Percentiles rank a stretch among this genome's conserved stretches.
These are phyloP conservation scores for Tritrichomonas musculus DNA, from an alignment of 208 protist species.

Conservation along the genomic window DNA sequence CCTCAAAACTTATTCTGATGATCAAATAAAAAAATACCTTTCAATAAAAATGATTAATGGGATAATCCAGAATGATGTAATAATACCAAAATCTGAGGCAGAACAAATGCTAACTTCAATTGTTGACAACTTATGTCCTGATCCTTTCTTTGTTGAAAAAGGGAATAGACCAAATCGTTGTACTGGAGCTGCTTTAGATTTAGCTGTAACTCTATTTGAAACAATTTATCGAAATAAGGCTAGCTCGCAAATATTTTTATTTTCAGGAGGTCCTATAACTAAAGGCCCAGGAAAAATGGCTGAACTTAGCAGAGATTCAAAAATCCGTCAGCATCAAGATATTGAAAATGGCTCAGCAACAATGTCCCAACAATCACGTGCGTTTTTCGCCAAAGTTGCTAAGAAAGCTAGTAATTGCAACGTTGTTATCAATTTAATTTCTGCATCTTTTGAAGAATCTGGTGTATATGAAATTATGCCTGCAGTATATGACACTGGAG, in stretches of 20 bases:
- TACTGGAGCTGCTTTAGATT: not conserved
- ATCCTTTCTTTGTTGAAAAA: not conserved
- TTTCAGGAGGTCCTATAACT: not conserved
- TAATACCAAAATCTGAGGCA: not conserved
- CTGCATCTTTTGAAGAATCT: slow-evolving; percentile 77
- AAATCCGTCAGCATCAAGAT: slow-evolving; percentile 87
- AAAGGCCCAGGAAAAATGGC: slow-evolving; percentile 56
- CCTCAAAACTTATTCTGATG: slow-evolving; percentile 34
- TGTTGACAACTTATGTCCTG: not conserved
- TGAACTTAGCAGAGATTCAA: slow-evolving; percentile 70
- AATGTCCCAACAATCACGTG: slow-evolving; percentile 54
- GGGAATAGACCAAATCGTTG: not conserved
- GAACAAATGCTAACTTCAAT: slow-evolving; percentile 14
- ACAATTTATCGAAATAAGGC: not conserved
- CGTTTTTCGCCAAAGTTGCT: slow-evolving; percentile 84
- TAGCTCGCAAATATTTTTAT: not conserved
- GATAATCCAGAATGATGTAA: not conserved
- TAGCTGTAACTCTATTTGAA: not conserved
- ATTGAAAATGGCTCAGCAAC: slow-evolving; percentile 61
- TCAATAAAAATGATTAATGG: not conserved
- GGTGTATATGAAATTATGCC: slow-evolving; percentile 77
- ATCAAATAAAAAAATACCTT: slow-evolving; percentile 39
- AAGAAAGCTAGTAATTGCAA: slow-evolving; percentile 76
- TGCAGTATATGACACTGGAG: slow-evolving; percentile 54
- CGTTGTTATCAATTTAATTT: slow-evolving; percentile 87